Conservation (phyloP, 257 asterid species). For the Solanum habrochaites region DNA sequence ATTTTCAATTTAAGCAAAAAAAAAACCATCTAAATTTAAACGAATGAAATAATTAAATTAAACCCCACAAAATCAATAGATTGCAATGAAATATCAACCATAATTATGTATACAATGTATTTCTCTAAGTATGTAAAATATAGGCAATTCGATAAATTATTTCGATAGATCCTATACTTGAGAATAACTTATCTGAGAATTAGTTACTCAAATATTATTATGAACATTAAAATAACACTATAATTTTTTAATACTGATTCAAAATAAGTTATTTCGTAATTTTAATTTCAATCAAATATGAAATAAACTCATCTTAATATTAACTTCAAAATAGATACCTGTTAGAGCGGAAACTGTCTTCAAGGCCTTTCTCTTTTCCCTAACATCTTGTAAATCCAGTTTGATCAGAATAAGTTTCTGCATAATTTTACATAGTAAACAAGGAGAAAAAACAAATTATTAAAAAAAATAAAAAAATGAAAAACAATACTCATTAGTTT, state of each 20-base stretch:
- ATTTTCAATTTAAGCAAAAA: background rate
- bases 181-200: too few relatives aligned
- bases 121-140: background rate
- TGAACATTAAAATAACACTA: background rate
- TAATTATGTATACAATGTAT: background rate
- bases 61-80: background rate
- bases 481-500: background rate
- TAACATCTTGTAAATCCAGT: constrained; percentile 41
- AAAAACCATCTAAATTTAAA: background rate
- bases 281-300: too few relatives aligned
- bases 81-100: background rate
- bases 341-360: constrained; percentile 46
- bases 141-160: background rate
- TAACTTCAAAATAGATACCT: constrained; percentile 5
- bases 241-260: background rate
- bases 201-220: too few relatives aligned
- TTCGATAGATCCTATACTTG: background rate
- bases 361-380: constrained; percentile 49
- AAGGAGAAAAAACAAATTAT: background rate
- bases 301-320: too few relatives aligned
- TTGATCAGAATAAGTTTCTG: constrained; percentile 42
- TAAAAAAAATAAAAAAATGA: background rate
- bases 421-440: background rate
- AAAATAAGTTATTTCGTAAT: background rate
- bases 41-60: background rate